Conservation (phyloP, 306 rosid genomes). For the Prunus kanzakura region DNA sequence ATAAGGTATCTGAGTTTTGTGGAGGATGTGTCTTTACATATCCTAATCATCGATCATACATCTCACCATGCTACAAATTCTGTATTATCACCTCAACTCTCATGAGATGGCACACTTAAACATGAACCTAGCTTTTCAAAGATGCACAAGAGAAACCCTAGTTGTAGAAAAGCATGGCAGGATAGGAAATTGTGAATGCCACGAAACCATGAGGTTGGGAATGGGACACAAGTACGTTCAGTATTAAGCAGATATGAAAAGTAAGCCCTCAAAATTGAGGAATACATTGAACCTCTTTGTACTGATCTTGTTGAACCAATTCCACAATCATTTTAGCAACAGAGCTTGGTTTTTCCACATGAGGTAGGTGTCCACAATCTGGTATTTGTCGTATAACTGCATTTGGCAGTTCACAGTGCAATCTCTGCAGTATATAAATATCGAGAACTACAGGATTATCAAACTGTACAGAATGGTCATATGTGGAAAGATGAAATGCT, state of each 20-base stretch:
- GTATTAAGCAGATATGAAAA: not conserved
- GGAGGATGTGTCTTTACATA: too few relatives aligned
- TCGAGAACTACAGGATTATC: not conserved
- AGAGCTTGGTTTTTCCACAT: constrained; percentile 68
- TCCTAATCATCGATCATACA: not conserved
- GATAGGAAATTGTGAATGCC: not conserved
- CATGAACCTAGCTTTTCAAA: not conserved
- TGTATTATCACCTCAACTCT: not conserved
- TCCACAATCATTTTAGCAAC: constrained; percentile 58
- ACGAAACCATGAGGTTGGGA: not conserved
- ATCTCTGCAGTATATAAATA: constrained; percentile 47
- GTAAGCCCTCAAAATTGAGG: constrained; percentile 27
- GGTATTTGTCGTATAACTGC: constrained; percentile 68
- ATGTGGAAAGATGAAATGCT: not conserved
- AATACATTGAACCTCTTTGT: constrained; percentile 29
- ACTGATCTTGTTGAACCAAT: constrained; percentile 47
- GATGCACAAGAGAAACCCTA: not conserved
- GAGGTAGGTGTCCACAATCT: constrained; percentile 89
- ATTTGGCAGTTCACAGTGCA: constrained; percentile 78
- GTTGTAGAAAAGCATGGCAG: not conserved
- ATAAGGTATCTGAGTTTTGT: not conserved
- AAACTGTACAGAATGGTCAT: not conserved
- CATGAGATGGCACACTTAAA: not conserved
- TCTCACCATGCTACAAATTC: not conserved
- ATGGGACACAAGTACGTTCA: not conserved